Evolutionary conservation across 2,329 filamentous ascomycete genomes (phyloP), one percentile per base, ranked within the genome.

Genomic region (Xylariaceae sp.): DNA sequence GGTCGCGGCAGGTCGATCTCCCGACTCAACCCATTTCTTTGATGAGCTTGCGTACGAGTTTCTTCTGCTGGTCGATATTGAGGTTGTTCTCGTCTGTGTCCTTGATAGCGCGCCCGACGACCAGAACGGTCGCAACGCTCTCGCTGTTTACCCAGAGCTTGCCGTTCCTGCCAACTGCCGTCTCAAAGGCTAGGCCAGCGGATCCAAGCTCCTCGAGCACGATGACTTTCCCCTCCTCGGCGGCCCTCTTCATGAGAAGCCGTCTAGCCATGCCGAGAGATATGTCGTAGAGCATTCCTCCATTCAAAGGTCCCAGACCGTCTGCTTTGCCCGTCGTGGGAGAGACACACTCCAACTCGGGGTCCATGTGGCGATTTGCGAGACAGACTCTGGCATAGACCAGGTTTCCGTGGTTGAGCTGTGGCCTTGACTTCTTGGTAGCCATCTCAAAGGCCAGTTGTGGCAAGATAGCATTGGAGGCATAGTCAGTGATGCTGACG

Each of bases 371-470:
- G 58, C 87, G 86, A 64, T 90, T 87, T 16, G 89, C 87, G 39
- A 87, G 82, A 28, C 82, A 77, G 41, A 99, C 84, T 56, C 93
- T 88, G 36, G 92, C 93, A 73, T 97, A 97, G 34, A 97, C 90
- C 28, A 97, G 75, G 47, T 90, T 84, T 36, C 90, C 90, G 13
- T 83, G 66, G 28, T 79, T 75, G 41, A 97, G 81, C 58, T 89
- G 80, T 0, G 94, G 94, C 1, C 92, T 81, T 2, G 90, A 96
- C 74, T 97, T 97, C 71, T 92, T 94, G 42, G 88, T 90, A 16
- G 91, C 94, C 57, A 86, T 85, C 71, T 97, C 93, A 69, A 99
- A 99, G n/a, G 91, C 84, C 17, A 97, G 80, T 60, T 96, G 89
- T 0, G 89, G 90, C 1, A 97, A 83, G 16, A 89, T 76, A 1